Percentiles rank a stretch among this genome's conserved stretches.
phyloP scores from a whole-genome alignment of 352 stramenopile species.

The Phytophthora chlamydospora region DNA sequence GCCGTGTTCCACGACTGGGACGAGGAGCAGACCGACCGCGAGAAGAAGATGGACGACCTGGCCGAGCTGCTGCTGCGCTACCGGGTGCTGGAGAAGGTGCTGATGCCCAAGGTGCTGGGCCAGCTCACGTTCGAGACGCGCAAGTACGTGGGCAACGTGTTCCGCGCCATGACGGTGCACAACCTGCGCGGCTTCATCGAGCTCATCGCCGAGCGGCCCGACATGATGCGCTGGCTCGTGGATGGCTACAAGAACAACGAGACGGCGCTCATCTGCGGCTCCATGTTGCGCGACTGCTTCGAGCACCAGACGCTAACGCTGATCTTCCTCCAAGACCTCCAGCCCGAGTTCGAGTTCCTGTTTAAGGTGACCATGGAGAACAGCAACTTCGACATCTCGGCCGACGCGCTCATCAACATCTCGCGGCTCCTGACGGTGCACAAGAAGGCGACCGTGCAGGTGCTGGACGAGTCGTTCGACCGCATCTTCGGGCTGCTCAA shows the following conservation, averaged over 20 bases:
- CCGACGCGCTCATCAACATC: constrained; percentile 85
- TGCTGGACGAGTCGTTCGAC: constrained; percentile 64
- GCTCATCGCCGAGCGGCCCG: constrained; percentile 59
- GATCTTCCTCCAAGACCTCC: constrained; percentile 67
- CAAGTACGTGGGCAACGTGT: constrained; percentile 83
- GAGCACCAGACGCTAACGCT: constrained; percentile 65
- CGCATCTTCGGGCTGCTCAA: constrained; percentile 77
- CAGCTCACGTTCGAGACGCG: constrained; percentile 83
- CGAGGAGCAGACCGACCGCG: constrained; percentile 67
- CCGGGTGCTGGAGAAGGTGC: constrained; percentile 74
- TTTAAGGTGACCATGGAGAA: constrained; percentile 81
- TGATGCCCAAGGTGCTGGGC: constrained; percentile 72
- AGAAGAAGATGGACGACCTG: constrained; percentile 85
- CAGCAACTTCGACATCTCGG: constrained; percentile 84
- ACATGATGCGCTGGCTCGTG: constrained; percentile 77
- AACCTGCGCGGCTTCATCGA: constrained; percentile 69
- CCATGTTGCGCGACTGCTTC: constrained; percentile 85
- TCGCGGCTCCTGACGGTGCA: constrained; percentile 70
- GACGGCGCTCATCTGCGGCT: constrained; percentile 75
- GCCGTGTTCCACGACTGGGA: constrained; percentile 80
- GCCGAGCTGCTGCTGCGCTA: constrained; percentile 75
- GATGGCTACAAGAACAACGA: constrained; percentile 78
- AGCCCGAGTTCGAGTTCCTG: constrained; percentile 67
- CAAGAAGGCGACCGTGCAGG: constrained; percentile 57
- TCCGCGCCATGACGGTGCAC: constrained; percentile 79